Evolutionary conservation across 2,329 filamentous ascomycete genomes (phyloP).

Genomic region (Colletotrichum brevisporum): DNA sequence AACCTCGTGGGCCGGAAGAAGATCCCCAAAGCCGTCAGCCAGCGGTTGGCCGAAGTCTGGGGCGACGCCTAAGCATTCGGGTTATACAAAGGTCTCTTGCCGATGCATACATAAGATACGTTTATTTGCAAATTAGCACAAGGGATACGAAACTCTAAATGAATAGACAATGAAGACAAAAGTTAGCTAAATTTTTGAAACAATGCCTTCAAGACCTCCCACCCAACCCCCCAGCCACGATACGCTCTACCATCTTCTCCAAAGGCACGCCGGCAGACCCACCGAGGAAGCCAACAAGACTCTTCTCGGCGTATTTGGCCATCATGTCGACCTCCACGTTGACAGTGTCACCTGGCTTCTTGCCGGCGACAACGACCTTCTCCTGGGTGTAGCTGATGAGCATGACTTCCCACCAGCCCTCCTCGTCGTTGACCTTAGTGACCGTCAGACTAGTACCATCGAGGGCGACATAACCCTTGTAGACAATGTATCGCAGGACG

Average conservation of each 20-base stretch:
- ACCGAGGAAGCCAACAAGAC: slow-evolving; percentile 83
- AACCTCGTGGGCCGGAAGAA: slow-evolving; percentile 77
- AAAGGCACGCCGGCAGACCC: slow-evolving; percentile 69
- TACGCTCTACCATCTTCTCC: slow-evolving; percentile 79
- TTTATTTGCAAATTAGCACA: background rate
- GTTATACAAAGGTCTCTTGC: background rate
- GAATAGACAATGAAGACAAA: background rate
- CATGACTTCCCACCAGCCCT: slow-evolving; percentile 96
- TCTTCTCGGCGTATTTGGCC: slow-evolving; percentile 91
- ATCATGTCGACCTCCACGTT: slow-evolving; percentile 95
- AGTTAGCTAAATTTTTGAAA: background rate
- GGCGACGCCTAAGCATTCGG: slow-evolving; percentile 59
- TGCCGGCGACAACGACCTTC: slow-evolving; percentile 85
- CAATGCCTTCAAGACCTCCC: slow-evolving; percentile 39
- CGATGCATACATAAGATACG: slow-evolving; percentile 10
- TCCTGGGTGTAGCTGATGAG: slow-evolving; percentile 97
- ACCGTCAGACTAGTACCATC: slow-evolving; percentile 96
- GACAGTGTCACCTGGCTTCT: slow-evolving; percentile 84
- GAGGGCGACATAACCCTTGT: slow-evolving; percentile 95
- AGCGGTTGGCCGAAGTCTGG: slow-evolving; percentile 82
- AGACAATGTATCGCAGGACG: slow-evolving; percentile 89
- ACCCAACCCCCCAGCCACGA: slow-evolving; percentile 78
- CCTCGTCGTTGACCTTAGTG: slow-evolving; percentile 84
- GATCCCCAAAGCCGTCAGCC: slow-evolving; percentile 74
- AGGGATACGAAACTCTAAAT: background rate